Conservation (phyloP, 2,329 filamentous ascomycete genomes). For the Xylariaceae sp. region DNA sequence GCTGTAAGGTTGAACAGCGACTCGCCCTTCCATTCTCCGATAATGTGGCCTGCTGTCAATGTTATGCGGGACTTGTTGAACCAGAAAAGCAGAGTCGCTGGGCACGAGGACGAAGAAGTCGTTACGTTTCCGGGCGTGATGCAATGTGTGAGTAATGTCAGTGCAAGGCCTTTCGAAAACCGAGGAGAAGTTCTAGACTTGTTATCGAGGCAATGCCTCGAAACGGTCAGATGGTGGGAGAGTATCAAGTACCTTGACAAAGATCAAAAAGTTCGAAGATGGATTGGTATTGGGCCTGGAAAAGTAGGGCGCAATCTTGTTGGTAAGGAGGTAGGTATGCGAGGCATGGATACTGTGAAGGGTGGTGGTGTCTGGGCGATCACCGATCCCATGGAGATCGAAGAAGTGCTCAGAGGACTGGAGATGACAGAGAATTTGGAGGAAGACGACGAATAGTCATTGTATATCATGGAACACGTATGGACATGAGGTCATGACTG, state of each 20-base stretch:
- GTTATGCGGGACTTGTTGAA: constrained; percentile 68
- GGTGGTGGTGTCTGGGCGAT: constrained; percentile 93
- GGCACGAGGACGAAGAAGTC: constrained; percentile 55
- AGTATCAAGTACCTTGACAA: constrained; percentile 87
- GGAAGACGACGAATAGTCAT: constrained; percentile 40
- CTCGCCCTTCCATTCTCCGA: constrained; percentile 83
- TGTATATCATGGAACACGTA: neutral
- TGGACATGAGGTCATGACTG: neutral
- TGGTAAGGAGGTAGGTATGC: constrained; percentile 91
- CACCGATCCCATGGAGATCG: constrained; percentile 71
- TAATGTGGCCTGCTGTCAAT: constrained; percentile 80
- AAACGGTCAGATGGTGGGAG: constrained; percentile 93
- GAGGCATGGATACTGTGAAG: constrained; percentile 70
- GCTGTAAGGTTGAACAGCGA: constrained; percentile 84
- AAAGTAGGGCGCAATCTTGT: constrained; percentile 92
- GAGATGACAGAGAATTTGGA: constrained; percentile 57
- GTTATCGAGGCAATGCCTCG: constrained; percentile 76
- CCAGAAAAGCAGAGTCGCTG: constrained; percentile 49
- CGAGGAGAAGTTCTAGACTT: constrained; percentile 73
- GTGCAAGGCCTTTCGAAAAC: constrained; percentile 70
- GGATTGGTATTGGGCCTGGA: constrained; percentile 89
- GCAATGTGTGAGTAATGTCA: constrained; percentile 83
- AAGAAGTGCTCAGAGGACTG: constrained; percentile 61
- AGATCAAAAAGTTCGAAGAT: constrained; percentile 73
- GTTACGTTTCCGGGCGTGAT: constrained; percentile 71